phyloP scores from a whole-genome alignment of 768 basidiomycete genomes.

The Pholiota microspora region DNA sequence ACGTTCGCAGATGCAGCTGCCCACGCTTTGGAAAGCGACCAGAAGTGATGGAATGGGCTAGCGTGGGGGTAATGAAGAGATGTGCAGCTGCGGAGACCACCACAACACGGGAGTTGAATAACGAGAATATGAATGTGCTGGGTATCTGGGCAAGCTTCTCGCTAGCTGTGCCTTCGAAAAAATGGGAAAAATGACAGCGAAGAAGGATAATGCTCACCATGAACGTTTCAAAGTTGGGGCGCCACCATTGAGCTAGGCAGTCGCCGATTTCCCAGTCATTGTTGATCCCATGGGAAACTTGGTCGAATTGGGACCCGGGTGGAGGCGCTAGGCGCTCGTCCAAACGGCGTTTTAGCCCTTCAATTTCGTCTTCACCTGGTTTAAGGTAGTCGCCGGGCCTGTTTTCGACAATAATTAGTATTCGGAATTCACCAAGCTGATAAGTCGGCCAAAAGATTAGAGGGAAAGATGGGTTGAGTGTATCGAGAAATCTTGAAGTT shows the following conservation, averaged over 20 bases:
- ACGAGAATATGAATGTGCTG: not conserved
- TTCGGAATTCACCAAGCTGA: not conserved
- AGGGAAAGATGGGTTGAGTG: not conserved
- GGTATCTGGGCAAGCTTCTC: too few species aligned
- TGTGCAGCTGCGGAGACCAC: not conserved
- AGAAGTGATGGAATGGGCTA: not conserved
- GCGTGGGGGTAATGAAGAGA: not conserved
- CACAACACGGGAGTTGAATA: not conserved
- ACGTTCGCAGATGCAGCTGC: not conserved
- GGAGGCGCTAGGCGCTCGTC: constrained; percentile 89
- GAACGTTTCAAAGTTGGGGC: constrained; percentile 98
- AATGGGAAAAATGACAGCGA: not conserved
- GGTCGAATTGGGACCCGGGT: constrained; percentile 69
- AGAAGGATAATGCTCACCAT: constrained; percentile 61
- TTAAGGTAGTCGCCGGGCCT: constrained; percentile 99
- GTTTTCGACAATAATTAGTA: not conserved
- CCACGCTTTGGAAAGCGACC: not conserved
- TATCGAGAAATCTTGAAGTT: not conserved
- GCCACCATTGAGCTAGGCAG: constrained; percentile 97
- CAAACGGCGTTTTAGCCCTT: constrained; percentile 85
- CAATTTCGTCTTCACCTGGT: constrained; percentile 90
- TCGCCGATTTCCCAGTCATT: constrained; percentile 97
- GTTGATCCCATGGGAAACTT: constrained; percentile 64
- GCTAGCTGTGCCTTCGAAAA: too few species aligned
- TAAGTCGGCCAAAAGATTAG: not conserved